Evolutionary conservation across 805 yeast genomes (phyloP), one percentile per base, ranked within the genome.

Genomic region (Schizosaccharomyces pombe): DNA sequence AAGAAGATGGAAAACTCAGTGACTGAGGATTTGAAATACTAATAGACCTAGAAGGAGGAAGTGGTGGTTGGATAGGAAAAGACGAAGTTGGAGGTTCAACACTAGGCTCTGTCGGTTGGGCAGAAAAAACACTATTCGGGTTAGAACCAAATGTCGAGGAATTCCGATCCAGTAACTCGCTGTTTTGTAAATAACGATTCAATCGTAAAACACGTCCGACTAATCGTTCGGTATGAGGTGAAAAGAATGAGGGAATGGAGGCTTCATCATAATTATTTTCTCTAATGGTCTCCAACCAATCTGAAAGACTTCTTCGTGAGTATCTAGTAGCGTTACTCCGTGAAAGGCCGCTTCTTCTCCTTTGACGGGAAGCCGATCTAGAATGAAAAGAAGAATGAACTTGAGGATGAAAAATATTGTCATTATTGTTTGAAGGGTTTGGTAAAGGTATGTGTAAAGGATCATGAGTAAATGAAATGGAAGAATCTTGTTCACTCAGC

Each of bases 261-360:
- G 56, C 56, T 14, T 24, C 54, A 3, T 12, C 52, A 9, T 43
- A 29, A 8, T 57, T 55, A 5, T 29, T 56, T 14, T 53, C 59
- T 1, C 56, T 57, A 11, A 37, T 19, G 24, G 22, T 37, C 8
- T 37, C 43, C n/a, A 37, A 16, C 43, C 43, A 37, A 5, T 37
- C 43, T 1, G 43, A 24, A n/a, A 37, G 19, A 37, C 8, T 37
- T 9, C 43, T 37, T n/a, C 43, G n/a, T n/a, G 43, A 37, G 22
- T 16, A 16, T n/a, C 43, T 19, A n/a, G 43, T 37, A 4, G 43
- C 43, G 14, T 37, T 37, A 4, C 43, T 37, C 8, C 43, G 43
- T 16, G 43, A 37, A 11, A 37, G 43, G 22, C 43, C 43, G 6
- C n/a, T 24, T 1, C 24, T 16, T 24, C 43, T 37, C 22, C n/a